These are phyloP conservation scores for Cryphonectria parasitica DNA, from an alignment of 2,329 filamentous ascomycete species.

Conservation along the genomic window DNA sequence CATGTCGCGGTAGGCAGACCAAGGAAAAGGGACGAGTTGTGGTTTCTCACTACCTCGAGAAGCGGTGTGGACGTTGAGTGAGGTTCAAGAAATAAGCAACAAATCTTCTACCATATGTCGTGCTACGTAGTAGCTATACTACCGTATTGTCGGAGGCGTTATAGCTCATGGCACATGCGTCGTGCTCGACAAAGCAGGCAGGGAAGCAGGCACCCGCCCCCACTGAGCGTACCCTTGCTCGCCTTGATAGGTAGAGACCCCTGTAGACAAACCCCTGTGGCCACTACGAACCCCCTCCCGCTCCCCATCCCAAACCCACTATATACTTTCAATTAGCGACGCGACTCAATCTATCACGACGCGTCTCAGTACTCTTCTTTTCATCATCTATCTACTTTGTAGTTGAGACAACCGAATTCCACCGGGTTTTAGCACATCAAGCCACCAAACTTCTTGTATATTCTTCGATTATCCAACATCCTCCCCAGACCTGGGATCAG, in stretches of 20 bases:
- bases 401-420: neutral
- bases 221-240: neutral
- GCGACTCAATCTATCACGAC: neutral
- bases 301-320: neutral
- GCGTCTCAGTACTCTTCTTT: neutral
- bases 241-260: neutral
- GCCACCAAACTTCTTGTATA: neutral
- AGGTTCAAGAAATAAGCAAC: neutral
- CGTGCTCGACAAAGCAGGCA: neutral
- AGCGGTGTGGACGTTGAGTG: neutral
- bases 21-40: neutral
- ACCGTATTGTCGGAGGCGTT: neutral
- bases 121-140: neutral
- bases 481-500: neutral
- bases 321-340: neutral
- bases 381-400: neutral
- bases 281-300: neutral
- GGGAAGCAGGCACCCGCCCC: neutral
- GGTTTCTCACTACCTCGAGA: neutral
- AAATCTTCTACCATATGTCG: neutral
- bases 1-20: neutral
- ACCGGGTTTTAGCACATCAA: neutral
- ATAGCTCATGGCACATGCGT: neutral
- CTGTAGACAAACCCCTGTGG: neutral
- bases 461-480: neutral